Evolutionary conservation across 306 rosid species (phyloP).

Genomic region (Trifolium pratense): DNA sequence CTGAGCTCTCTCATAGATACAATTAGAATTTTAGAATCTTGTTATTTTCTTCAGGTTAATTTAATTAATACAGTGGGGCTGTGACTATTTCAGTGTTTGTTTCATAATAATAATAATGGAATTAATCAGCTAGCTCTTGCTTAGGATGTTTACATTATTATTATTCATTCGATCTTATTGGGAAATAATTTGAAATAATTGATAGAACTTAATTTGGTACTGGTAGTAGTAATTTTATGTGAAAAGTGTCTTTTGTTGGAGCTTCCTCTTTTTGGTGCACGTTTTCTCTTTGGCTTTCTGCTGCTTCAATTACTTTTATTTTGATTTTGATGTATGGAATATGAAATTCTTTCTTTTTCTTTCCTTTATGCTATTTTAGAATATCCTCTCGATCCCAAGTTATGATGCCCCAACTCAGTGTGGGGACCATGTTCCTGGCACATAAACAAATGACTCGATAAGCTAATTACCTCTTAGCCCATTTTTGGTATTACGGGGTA

Average conservation of each 20-base stretch:
- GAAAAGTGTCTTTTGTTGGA: conserved; percentile 58
- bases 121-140: conserved; percentile 39
- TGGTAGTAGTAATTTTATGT: conserved; percentile 35
- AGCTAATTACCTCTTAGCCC: conserved; percentile 24
- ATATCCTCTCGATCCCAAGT: conserved; percentile 56
- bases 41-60: conserved; percentile 18
- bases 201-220: conserved; percentile 16
- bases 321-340: not conserved
- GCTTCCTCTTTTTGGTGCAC: conserved; percentile 49
- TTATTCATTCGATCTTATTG: conserved; percentile 19
- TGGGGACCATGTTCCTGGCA: conserved; percentile 46
- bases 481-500: too few species aligned
- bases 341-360: not conserved
- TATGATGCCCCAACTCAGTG: conserved; percentile 46
- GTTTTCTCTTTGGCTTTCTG: conserved; percentile 48
- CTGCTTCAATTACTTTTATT: conserved; percentile 39
- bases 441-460: conserved; percentile 35
- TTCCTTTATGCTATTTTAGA: conserved; percentile 43
- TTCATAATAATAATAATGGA: conserved; percentile 34
- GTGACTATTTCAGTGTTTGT: conserved; percentile 43
- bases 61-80: not conserved
- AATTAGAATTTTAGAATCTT: conserved; percentile 35
- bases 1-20: conserved; percentile 2
- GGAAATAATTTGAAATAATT: conserved; percentile 32
- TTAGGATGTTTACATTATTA: conserved; percentile 41